Base-by-base conservation (phyloP, 768 basidiomycete species). In the Suillus variegatus region DNA sequence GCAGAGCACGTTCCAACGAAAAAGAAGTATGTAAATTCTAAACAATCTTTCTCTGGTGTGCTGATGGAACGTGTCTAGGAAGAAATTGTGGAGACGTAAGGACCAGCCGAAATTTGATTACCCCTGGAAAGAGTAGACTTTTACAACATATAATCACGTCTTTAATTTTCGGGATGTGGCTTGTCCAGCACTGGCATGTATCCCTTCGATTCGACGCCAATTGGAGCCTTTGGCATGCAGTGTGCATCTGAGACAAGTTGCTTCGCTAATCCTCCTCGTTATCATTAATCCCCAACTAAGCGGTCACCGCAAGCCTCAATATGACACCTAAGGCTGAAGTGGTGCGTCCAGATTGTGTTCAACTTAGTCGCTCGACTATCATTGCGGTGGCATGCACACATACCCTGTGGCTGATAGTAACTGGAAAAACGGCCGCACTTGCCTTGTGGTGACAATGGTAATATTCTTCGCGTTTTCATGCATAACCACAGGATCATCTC, bases 51-150 rank as follows among this genome's bases (percentile, higher is more conserved):
- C 52, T 32, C 44, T 47, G 13, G 18, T 51, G 25, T 67, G 6
- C 44, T 69, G 64, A 71, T 67, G 40, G 60, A 61, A 38, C 9
- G 62, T 28, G 25, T 64, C 28, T 74, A 97, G 94, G 87, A 91
- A 88, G 75, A 97, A 96, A 81, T 83, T 95, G 25, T 95, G 93
- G 93, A 86, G 93, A 66, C 87, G 93, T 60, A 95, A 90, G 74
- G 93, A 95, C 73, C 88, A 91, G 72, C 86, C 87, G 51, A 91
- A 92, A 78, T 90, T 97, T 52, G 85, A 88, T 9, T 98, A 96
- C 77, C 96, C 96, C 3, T 96, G 87, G 79, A 90, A 91, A 73
- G 96, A 97, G 77, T 82, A 73, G 67, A 62, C 22, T n/a, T 57
- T 25, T 16, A 58, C 40, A 40, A 22, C 8, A 25, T 40, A 58